Evolutionary conservation across 805 yeast genomes (phyloP), one percentile per base, ranked within the genome.

Genomic region (Metschnikowia bowlesiae): DNA sequence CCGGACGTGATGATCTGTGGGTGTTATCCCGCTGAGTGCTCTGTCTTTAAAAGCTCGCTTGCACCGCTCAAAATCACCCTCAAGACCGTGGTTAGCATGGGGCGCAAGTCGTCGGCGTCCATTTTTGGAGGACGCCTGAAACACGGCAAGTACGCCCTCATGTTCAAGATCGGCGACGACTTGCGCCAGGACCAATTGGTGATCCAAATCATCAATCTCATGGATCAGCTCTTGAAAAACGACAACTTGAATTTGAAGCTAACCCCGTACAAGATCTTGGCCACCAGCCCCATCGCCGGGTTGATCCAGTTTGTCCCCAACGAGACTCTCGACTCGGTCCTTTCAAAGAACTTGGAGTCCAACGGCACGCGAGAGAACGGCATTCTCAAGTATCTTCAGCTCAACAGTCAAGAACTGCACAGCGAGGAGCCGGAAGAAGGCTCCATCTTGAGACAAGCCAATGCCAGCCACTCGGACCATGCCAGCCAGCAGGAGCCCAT

Each of bases 121-220:
- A 62, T 70, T 1, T 71, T 71, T 54, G 73, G 73, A 1, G 64
- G 64, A 39, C 64, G 61, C 47, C 55, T 56, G 35, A 58, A 58
- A 41, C 62, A 71, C 47, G 75, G 75, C 3, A 72, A 69, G 47
- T 94, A 89, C 65, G 83, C 95, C 6, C 70, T 94, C 35, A 92
- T 94, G 86, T 92, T 89, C 70, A 94, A 94, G 66, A 87, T 87
- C 46, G 99, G 99, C 11, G 99, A 87, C 55, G 99, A 94, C 64
- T 74, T 94, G 46, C 75, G 98, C 52, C 99, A 94, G 66, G 99
- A 94, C 71, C 99, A 94, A 66, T 77, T 94, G 55, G 96, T 94
- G n/a, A 87, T 90, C 45, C 99, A 94, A 66, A 89, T 94, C 53
- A 88, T 94, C 50, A 80, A 85, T 50, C 71, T 94, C 52, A 94